Conservation (phyloP, 768 basidiomycete species). For the Pisolithus orientalis region DNA sequence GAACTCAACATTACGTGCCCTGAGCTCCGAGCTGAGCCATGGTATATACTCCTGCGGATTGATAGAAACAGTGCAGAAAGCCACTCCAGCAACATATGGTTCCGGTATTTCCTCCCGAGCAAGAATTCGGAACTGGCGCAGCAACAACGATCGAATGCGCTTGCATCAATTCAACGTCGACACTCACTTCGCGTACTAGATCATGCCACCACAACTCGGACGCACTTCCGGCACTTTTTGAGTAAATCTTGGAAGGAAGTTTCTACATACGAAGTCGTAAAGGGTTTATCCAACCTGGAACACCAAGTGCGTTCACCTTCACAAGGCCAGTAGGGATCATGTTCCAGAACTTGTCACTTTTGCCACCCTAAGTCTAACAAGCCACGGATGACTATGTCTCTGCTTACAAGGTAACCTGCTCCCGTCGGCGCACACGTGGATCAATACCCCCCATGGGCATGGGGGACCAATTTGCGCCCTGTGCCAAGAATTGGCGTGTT, state of each 20-base stretch:
- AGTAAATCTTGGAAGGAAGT: conserved; percentile 33
- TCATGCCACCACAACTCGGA: conserved; percentile 33
- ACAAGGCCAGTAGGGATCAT: conserved; percentile 40
- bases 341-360: conserved; percentile 41
- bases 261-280: conserved; percentile 18
- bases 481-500: neutral
- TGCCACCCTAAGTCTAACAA: conserved; percentile 4
- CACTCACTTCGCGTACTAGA: conserved; percentile 34
- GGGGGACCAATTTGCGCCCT: conserved; percentile 47
- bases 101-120: conserved; percentile 30
- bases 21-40: conserved; percentile 39
- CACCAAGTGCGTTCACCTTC: conserved; percentile 21
- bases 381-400: neutral
- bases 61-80: conserved; percentile 41
- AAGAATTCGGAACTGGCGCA: conserved; percentile 28
- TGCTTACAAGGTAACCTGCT: conserved; percentile 37
- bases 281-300: neutral
- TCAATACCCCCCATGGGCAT: conserved; percentile 31
- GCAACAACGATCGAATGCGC: neutral
- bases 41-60: conserved; percentile 46
- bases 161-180: neutral
- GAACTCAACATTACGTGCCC: conserved; percentile 37
- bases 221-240: conserved; percentile 8
- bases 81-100: conserved; percentile 31
- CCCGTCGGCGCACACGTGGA: conserved; percentile 31